Evolutionary conservation across 805 yeast species (phyloP).

Genomic region (Candida insectorum): DNA sequence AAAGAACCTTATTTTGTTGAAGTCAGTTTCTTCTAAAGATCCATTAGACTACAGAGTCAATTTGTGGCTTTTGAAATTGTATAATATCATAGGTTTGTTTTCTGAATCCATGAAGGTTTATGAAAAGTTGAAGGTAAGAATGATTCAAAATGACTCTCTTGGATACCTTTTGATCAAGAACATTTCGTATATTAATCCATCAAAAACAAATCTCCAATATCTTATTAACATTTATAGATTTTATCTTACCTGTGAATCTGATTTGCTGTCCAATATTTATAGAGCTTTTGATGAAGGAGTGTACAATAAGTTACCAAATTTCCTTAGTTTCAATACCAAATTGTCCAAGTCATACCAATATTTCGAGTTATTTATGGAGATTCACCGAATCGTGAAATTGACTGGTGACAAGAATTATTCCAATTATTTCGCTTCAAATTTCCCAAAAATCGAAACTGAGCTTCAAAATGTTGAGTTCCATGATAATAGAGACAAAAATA

Average conservation of each 20-base stretch:
- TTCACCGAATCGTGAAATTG: constrained; percentile 7
- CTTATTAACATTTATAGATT: constrained; percentile 38
- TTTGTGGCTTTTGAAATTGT: constrained; percentile 67
- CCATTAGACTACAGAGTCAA: constrained; percentile 70
- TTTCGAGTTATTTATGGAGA: constrained; percentile 31
- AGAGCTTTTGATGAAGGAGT: constrained; percentile 57
- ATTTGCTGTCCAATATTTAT: constrained; percentile 46
- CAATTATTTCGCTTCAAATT: constrained; percentile 20
- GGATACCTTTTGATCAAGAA: constrained; percentile 44
- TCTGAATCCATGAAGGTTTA: constrained; percentile 50
- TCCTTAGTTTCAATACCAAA: constrained; percentile 56
- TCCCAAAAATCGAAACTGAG: constrained; percentile 13
- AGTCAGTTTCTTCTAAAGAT: constrained; percentile 52
- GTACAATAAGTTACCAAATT: constrained; percentile 65
- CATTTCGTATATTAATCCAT: constrained; percentile 31
- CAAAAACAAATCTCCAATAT: constrained; percentile 32
- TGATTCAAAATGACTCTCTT: constrained; percentile 72
- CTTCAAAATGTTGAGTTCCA: constrained; percentile 7
- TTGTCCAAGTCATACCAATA: constrained; percentile 47
- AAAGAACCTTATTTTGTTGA: constrained; percentile 53
- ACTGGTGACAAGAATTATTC: constrained; percentile 27
- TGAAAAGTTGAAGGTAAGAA: constrained; percentile 57
- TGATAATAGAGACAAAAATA: constrained; percentile 62
- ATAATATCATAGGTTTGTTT: constrained; percentile 54
- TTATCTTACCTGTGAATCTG: constrained; percentile 52